Percentiles rank a stretch among this genome's conserved stretches.
These are phyloP conservation scores for Penicillium steckii DNA, from an alignment of 495 filamentous ascomycete genomes.

Conservation along the genomic window DNA sequence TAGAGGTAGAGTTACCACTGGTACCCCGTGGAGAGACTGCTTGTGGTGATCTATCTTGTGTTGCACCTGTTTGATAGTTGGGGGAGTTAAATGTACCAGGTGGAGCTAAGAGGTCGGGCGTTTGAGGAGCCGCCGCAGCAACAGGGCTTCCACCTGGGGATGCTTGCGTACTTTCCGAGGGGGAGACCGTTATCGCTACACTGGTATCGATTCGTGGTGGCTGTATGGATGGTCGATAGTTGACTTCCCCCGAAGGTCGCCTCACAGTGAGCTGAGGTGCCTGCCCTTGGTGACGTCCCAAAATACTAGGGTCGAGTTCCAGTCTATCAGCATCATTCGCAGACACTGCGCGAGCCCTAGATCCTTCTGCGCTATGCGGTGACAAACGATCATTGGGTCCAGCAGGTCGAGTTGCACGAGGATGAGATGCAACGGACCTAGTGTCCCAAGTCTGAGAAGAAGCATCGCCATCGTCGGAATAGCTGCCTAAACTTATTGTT, in stretches of 20 bases:
- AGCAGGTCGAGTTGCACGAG: conserved; percentile 30
- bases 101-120: conserved; percentile 36
- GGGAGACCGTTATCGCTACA: conserved; percentile 30
- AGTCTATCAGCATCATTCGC: conserved; percentile 58
- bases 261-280: conserved; percentile 31
- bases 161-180: conserved; percentile 32
- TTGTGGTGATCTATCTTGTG: conserved; percentile 26
- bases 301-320: conserved; percentile 37
- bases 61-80: conserved; percentile 30
- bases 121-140: conserved; percentile 14
- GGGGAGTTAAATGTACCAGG: conserved; percentile 34
- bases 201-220: conserved; percentile 21
- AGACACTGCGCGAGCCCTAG: conserved; percentile 61
- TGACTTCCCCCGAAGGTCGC: conserved; percentile 30
- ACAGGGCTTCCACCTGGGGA: conserved; percentile 26
- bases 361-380: conserved; percentile 27
- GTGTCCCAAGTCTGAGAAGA: conserved; percentile 48
- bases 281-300: conserved; percentile 18
- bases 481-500: conserved; percentile 66
- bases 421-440: conserved; percentile 46
- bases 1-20: conserved; percentile 2
- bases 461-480: conserved; percentile 63
- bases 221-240: conserved; percentile 4
- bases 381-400: conserved; percentile 29
- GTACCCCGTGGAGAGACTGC: conserved; percentile 35